Conservation (phyloP, 352 stramenopile genomes). For the Phytophthora niederhauseri region DNA sequence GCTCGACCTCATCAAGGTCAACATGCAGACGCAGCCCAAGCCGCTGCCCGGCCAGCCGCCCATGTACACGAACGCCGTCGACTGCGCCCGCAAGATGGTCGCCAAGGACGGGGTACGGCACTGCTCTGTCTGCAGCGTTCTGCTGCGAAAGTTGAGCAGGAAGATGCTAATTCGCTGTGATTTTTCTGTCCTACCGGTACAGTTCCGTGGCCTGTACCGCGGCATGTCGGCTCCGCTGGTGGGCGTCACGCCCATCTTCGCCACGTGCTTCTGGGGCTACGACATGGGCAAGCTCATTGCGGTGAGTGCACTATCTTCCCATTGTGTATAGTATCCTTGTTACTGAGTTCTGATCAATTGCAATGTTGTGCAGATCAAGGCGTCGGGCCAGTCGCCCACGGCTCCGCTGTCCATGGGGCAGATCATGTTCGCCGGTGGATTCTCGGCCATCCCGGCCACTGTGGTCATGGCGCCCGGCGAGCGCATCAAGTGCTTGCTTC, state of each 20-base stretch:
- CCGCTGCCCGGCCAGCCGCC: constrained; percentile 64
- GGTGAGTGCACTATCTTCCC: constrained; percentile 45
- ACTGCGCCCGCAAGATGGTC: constrained; percentile 94
- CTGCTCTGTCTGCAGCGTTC: neutral
- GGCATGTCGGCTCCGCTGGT: constrained; percentile 96
- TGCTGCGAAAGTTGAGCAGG: neutral
- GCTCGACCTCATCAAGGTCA: constrained; percentile 97
- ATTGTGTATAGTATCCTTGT: neutral
- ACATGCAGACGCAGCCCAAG: constrained; percentile 91
- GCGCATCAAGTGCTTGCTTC: constrained; percentile 96
- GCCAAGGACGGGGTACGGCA: constrained; percentile 90
- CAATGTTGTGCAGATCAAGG: constrained; percentile 53
- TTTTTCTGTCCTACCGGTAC: neutral
- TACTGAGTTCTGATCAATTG: constrained; percentile 15
- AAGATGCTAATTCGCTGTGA: constrained; percentile 16
- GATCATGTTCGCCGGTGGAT: constrained; percentile 92
- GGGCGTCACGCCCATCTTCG: constrained; percentile 96
- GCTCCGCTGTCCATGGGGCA: constrained; percentile 78
- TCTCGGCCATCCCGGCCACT: constrained; percentile 89
- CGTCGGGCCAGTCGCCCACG: constrained; percentile 56
- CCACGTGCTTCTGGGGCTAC: constrained; percentile 98
- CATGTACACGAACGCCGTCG: constrained; percentile 86
- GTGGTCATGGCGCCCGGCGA: constrained; percentile 96
- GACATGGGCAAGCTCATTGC: constrained; percentile 95
- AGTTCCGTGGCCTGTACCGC: constrained; percentile 91